Evolutionary conservation across 2,329 filamentous ascomycete species (phyloP), one percentile per base, ranked within the genome.

Genomic region (Cadophora gregata): DNA sequence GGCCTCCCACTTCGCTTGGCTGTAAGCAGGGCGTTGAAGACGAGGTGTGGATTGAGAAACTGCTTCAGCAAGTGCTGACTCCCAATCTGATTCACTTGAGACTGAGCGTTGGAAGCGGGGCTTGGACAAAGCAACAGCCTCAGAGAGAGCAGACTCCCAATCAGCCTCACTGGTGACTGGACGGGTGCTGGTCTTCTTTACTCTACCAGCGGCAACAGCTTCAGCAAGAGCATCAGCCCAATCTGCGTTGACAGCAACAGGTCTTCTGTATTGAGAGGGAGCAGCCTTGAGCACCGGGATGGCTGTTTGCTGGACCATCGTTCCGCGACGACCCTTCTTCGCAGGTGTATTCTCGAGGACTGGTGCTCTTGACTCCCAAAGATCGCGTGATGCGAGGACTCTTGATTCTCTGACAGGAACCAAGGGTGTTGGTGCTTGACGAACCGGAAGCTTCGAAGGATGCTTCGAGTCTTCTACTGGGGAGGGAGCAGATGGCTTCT

Each of bases 161-260:
- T 58, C 29, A 21, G 42, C 42, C 21, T 47, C 42, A 21, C 50
- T 71, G 4, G 69, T 51, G 12, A 64, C 53, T 24, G 59, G 38
- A 10, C 65, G 67, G 24, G 21, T 38, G 24, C 62, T 14, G 42
- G 27, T 29, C 50, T 65, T 67, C 48, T 63, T 67, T 45, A 60
- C 63, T 4, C 53, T 59, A 16, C 72, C 67, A 29, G 72, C 69
- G n/a, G 62, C 58, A 19, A 75, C 69, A 21, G 74, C 74, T 66
- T 74, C 69, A 16, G 61, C 48, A 14, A 75, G 70, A 27, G 73
- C 74, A 29, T 67, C 66, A 29, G 72, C 68, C 74, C 74, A 75
- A 48, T 72, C 65, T 4, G 66, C 69, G 25, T 59, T 66, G 53
- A 66, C 65, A 25, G 67, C 66, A 19, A 65, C 38, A 7, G 55